Evolutionary conservation across 1,284 basidiomycete species (phyloP).

Genomic region (Ceratobasidium sp.): DNA sequence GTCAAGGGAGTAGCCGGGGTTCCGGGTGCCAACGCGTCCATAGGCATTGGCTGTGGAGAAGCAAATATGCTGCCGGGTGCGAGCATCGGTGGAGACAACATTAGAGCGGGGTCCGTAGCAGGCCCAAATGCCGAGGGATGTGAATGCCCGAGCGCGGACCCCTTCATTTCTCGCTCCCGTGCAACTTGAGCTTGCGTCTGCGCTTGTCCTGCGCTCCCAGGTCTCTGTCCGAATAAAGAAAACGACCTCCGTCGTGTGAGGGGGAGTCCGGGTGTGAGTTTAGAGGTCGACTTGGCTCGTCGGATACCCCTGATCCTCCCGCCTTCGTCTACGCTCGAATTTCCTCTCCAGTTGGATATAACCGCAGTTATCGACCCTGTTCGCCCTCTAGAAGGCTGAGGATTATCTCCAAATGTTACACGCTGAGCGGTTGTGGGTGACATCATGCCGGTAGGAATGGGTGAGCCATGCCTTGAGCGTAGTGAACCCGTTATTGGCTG

Average conservation of each 20-base stretch:
- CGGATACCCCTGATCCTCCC: constrained; percentile 2
- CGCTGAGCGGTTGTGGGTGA: constrained; percentile 17
- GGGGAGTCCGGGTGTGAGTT: constrained; percentile 9
- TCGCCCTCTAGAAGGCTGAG: constrained; percentile 7
- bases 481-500: neutral
- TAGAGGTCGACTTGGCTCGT: constrained; percentile 34
- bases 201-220: constrained; percentile 34
- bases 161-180: neutral
- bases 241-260: constrained; percentile 28
- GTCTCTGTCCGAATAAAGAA: constrained; percentile 32
- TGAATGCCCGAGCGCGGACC: constrained; percentile 19
- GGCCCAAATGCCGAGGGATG: constrained; percentile 29
- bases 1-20: constrained; percentile 2
- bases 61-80: constrained; percentile 12
- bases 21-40: neutral
- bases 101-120: constrained; percentile 23
- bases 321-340: constrained; percentile 5
- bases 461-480: constrained; percentile 25
- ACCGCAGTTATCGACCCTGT: neutral
- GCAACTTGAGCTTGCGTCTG: constrained; percentile 21
- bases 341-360: neutral
- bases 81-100: constrained; percentile 14
- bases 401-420: constrained; percentile 34
- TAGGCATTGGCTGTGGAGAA: neutral
- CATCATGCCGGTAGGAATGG: neutral